Base-by-base conservation (phyloP, 768 basidiomycete genomes). In the Peribolospora baueri region DNA sequence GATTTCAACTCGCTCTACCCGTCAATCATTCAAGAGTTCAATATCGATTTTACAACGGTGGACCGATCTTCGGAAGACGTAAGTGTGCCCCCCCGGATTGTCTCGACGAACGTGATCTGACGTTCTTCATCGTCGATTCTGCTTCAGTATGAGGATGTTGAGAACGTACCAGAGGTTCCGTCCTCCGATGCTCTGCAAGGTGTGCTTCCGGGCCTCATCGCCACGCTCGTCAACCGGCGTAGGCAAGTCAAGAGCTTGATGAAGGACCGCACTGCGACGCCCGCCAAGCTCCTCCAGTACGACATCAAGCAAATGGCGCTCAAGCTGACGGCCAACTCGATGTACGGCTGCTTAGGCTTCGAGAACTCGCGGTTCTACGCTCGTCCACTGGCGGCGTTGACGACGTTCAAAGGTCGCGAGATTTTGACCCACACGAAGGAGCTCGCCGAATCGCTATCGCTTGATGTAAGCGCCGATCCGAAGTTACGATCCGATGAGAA, bases 1-100 rank as follows among this genome's bases (percentile, higher is more conserved):
- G 93, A 98, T 68, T 98, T 97, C 79, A 98, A 98, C 69, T 93
- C 88, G 58, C 73, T 98, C 55, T 98, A 98, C 66, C 93, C 93
- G 5, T 88, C 84, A 66, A 98, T 98, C 71, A 98, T 98, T 50
- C 93, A 97, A 64, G 93, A 98, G 72, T 98, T 84, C 65, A 97
- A 98, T 66, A 97, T 98, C 61, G 93, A 97, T 69, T 97, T 97
- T 63, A 97, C 93, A 7, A 98, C 93, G 0, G 80, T 97, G 14
- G 82, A 85, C 48, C 75, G 76, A 54, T 71, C 61, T 3, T 57
- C 56, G 11, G 61, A 59, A 55, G 61, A 57, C 39, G 60, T 61
- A 36, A 51, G 60, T 36, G 40, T 38, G 5, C 13, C 5, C 11
- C 37, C 40, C 8, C 8, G 3, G 3, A 10, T 7, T 43, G 11